Conservation (phyloP, 495 filamentous ascomycete genomes). For the Chaetomium fimeti region DNA sequence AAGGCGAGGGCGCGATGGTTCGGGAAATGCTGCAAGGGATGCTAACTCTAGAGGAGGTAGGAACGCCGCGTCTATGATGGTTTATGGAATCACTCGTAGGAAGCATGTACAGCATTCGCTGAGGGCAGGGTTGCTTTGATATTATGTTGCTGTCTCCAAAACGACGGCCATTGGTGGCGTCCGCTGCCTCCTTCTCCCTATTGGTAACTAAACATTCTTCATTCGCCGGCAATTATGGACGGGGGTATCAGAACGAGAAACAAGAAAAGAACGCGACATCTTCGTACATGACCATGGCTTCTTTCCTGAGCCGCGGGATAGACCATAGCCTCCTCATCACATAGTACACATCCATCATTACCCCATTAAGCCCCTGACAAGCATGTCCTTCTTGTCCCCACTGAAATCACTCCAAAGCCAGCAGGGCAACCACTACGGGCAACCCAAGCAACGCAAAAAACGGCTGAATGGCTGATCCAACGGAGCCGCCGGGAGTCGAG, state of each 20-base stretch:
- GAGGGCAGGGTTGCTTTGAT: neutral
- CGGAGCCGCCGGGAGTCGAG: neutral
- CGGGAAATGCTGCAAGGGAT: constrained; percentile 20
- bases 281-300: neutral
- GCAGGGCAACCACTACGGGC: neutral
- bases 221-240: neutral
- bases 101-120: neutral
- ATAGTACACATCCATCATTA: constrained; percentile 3
- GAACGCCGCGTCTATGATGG: neutral
- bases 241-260: constrained; percentile 12
- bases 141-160: neutral
- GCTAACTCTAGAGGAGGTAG: neutral
- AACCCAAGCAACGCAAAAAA: neutral
- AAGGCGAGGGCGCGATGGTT: neutral
- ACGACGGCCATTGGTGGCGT: neutral
- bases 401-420: constrained; percentile 7
- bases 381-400: neutral
- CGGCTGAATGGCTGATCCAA: neutral
- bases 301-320: neutral
- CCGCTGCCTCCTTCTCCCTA: neutral
- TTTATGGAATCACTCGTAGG: too few relatives aligned
- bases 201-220: neutral
- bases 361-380: neutral
- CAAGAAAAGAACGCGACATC: neutral
- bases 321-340: neutral